These are phyloP conservation scores for Fraxinus velutina DNA, from an alignment of 305 asterid genomes.

Conservation along the genomic window DNA sequence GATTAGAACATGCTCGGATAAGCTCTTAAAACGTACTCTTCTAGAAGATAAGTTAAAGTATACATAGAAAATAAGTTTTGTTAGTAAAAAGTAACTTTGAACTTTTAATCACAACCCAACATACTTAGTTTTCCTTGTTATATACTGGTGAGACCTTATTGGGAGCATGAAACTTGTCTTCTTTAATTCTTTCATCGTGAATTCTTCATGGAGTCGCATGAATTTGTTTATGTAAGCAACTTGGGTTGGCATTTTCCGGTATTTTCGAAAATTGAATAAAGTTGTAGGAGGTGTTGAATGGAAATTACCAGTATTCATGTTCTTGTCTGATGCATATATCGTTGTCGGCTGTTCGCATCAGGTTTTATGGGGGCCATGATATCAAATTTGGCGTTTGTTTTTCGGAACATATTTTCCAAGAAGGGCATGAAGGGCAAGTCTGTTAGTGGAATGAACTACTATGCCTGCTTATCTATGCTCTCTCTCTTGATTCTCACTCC, in stretches of 20 bases:
- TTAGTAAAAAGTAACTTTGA: background rate
- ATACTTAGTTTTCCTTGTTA: background rate
- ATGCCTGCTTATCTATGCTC: slow-evolving; percentile 78
- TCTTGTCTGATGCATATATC: slow-evolving; percentile 27
- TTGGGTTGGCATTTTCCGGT: slow-evolving; percentile 3
- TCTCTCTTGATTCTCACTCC: slow-evolving; percentile 84
- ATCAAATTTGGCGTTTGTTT: slow-evolving; percentile 81
- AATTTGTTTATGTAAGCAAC: slow-evolving; percentile 27
- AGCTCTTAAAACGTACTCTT: background rate
- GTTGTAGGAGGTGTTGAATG: slow-evolving; percentile 18
- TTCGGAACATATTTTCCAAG: slow-evolving; percentile 83
- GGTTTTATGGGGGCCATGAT: slow-evolving; percentile 94
- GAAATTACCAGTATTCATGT: slow-evolving; percentile 9
- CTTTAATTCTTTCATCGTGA: slow-evolving; percentile 1
- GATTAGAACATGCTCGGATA: background rate
- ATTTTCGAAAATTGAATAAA: slow-evolving; percentile 13
- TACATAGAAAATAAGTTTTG: background rate
- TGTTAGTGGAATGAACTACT: slow-evolving; percentile 93
- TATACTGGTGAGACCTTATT: background rate
- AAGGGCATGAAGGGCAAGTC: slow-evolving; percentile 95
- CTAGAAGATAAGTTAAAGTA: background rate
- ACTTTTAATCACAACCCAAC: background rate
- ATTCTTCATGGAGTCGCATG: slow-evolving; percentile 17
- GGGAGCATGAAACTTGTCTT: slow-evolving; percentile 1
- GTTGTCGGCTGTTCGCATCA: slow-evolving; percentile 44